Percentiles rank a stretch among this genome's conserved stretches.
Conservation (phyloP, 2,329 filamentous ascomycete genomes). For the Rasamsonia emersonii region DNA sequence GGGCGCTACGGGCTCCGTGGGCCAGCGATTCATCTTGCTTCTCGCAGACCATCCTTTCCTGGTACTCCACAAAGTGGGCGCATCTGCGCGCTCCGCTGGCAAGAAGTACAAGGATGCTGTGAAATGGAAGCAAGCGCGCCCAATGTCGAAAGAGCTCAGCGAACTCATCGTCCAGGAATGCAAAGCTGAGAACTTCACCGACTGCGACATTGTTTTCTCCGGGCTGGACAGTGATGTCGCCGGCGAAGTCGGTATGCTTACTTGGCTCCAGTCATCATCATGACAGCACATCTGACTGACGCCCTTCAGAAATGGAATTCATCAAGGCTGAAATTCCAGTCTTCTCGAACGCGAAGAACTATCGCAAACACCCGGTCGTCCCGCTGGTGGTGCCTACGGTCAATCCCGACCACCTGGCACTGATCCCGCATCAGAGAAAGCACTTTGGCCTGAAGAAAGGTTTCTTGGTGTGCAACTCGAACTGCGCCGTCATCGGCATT, state of each 20-base stretch:
- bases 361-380: constrained; percentile 80
- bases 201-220: constrained; percentile 90
- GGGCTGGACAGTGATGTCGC: constrained; percentile 89
- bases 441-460: constrained; percentile 67
- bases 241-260: constrained; percentile 67
- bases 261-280: not conserved
- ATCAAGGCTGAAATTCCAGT: constrained; percentile 78
- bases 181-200: constrained; percentile 68
- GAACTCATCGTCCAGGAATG: constrained; percentile 82
- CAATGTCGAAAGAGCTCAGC: constrained; percentile 67
- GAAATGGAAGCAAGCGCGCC: constrained; percentile 82
- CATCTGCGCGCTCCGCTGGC: constrained; percentile 78
- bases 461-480: constrained; percentile 95
- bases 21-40: constrained; percentile 89
- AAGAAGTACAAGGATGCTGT: constrained; percentile 94
- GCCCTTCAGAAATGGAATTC: constrained; percentile 69
- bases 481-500: constrained; percentile 93
- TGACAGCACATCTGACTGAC: constrained; percentile 5
- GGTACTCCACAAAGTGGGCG: constrained; percentile 78
- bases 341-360: constrained; percentile 98
- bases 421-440: constrained; percentile 81
- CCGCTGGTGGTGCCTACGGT: constrained; percentile 93
- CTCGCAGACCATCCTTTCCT: constrained; percentile 82
- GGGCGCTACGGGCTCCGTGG: constrained; percentile 87
- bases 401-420: constrained; percentile 76